A percentile compares a stretch with the other conserved stretches of the same genome.
phyloP scores from a whole-genome alignment of 2,329 filamentous ascomycete species.

The Neophaeococcomyces mojaviensis region DNA sequence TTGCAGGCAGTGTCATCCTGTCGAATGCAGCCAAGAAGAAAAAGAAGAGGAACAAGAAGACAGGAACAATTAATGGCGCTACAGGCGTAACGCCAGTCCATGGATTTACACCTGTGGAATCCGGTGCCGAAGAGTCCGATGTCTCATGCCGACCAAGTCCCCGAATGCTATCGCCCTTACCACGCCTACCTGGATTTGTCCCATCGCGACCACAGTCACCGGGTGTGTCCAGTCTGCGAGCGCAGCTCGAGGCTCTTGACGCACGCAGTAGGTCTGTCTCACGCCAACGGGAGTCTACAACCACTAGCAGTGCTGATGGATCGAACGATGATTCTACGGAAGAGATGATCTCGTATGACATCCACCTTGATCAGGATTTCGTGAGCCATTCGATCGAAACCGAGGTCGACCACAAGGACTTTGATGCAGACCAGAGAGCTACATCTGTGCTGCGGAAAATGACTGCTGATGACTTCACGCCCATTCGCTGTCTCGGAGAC shows the following conservation, averaged over 20 bases:
- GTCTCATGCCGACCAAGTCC: conserved; percentile 32
- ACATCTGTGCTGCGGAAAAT: conserved; percentile 64
- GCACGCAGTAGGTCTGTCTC: conserved; percentile 52
- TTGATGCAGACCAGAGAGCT: conserved; percentile 34
- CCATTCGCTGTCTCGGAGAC: conserved; percentile 86
- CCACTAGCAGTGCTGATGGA: conserved; percentile 50
- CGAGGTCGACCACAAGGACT: conserved; percentile 9
- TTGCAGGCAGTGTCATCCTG: conserved; percentile 25
- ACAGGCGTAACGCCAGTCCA: conserved; percentile 28
- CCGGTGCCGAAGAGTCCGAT: conserved; percentile 41
- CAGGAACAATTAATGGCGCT: conserved; percentile 13
- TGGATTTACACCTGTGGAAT: conserved; percentile 37
- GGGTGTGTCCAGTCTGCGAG: conserved; percentile 74
- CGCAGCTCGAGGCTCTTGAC: conserved; percentile 71
- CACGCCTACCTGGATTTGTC: conserved; percentile 31
- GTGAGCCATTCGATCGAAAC: conserved; percentile 52
- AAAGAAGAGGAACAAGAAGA: conserved; percentile 35
- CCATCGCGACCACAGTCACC: conserved; percentile 50
- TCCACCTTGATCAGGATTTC: conserved; percentile 77
- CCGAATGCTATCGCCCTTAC: conserved; percentile 25
- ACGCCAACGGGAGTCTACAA: conserved; percentile 42
- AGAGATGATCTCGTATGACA: conserved; percentile 71
- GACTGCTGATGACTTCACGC: conserved; percentile 82
- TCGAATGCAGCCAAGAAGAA: conserved; percentile 29
- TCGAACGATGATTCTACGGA: conserved; percentile 64